Conservation (phyloP, 2,329 filamentous ascomycete genomes). For the Sporothrix protearum region DNA sequence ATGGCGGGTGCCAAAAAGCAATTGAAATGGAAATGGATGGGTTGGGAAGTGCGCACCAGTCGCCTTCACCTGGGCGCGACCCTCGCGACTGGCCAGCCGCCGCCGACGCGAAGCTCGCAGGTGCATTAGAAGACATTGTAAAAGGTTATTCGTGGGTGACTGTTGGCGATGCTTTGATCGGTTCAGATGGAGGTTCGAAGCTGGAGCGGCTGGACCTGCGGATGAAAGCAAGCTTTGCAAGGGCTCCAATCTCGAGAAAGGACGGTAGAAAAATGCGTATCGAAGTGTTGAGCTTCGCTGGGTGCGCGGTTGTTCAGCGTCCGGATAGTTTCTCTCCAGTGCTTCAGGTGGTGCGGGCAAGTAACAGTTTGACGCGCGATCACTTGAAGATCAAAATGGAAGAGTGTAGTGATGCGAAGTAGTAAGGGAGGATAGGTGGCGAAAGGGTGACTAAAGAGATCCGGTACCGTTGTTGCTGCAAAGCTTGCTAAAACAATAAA, state of each 20-base stretch:
- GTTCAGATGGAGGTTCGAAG: neutral
- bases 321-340: neutral
- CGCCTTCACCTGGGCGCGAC: constrained; percentile 47
- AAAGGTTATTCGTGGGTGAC: neutral
- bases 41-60: constrained; percentile 25
- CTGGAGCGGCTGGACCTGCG: neutral
- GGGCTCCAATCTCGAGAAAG: neutral
- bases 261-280: neutral
- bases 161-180: neutral
- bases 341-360: neutral
- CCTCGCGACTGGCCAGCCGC: constrained; percentile 71
- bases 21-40: neutral
- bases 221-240: neutral
- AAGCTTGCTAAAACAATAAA: neutral
- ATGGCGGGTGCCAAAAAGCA: neutral
- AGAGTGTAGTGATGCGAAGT: neutral
- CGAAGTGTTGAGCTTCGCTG: neutral
- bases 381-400: neutral
- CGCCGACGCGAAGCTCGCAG: constrained; percentile 80
- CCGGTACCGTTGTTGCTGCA: neutral
- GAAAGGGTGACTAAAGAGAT: neutral
- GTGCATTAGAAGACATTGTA: constrained; percentile 67
- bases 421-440: constrained; percentile 11
- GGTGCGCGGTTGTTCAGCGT: neutral
- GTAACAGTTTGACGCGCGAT: neutral